Evolutionary conservation across 345 rosid species (phyloP).

Genomic region (Ceriops zippeliana): DNA sequence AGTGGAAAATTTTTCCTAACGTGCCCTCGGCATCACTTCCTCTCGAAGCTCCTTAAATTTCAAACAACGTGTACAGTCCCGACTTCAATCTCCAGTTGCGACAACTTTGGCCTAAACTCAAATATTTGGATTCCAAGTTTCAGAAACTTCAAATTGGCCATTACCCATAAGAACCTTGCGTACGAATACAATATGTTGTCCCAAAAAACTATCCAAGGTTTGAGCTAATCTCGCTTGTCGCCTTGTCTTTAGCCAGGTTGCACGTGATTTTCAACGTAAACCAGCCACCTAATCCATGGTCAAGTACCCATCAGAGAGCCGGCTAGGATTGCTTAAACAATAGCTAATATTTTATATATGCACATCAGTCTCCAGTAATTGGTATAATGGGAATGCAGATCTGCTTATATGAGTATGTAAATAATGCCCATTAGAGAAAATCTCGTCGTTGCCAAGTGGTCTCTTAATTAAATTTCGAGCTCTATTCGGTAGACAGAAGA

Average conservation of each 20-base stretch:
- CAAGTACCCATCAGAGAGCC: constrained; percentile 1
- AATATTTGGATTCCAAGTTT: constrained; percentile 5
- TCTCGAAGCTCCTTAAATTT: constrained; percentile 20
- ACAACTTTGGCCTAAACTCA: background rate
- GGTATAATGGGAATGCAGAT: too few relatives aligned
- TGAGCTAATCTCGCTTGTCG: constrained; percentile 18
- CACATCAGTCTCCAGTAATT: background rate
- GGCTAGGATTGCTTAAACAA: constrained; percentile 14
- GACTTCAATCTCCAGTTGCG: background rate
- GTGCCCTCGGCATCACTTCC: background rate
- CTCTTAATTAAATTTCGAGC: too few relatives aligned
- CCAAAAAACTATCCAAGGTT: background rate
- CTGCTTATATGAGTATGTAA: too few relatives aligned
- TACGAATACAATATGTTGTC: constrained; percentile 12
- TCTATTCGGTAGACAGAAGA: too few relatives aligned
- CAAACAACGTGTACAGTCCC: constrained; percentile 9
- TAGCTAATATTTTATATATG: background rate
- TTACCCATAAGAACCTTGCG: constrained; percentile 13
- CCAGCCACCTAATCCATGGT: constrained; percentile 27
- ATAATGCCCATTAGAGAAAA: too few relatives aligned
- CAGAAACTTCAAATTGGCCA: background rate
- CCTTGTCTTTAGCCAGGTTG: constrained; percentile 26
- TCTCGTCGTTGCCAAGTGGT: too few relatives aligned
- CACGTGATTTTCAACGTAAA: constrained; percentile 29
- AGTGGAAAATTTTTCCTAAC: too few relatives aligned